These are phyloP conservation scores for Mycosarcoma mackinlayi DNA, from an alignment of 1,284 basidiomycete genomes.

Conservation along the genomic window DNA sequence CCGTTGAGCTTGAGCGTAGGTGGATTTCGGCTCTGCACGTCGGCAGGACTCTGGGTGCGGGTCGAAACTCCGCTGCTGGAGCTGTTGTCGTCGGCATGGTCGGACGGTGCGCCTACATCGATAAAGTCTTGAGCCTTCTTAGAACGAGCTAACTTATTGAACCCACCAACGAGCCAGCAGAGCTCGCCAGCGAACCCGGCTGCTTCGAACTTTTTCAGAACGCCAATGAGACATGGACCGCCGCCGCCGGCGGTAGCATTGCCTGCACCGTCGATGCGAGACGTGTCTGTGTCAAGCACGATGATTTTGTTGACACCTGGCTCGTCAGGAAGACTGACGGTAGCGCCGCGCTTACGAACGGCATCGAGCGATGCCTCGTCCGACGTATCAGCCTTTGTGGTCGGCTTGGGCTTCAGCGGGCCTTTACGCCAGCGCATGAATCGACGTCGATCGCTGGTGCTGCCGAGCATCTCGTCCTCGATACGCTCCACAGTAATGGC, in stretches of 20 bases:
- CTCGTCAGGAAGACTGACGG: slow-evolving; percentile 34
- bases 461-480: slow-evolving; percentile 61
- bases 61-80: neutral
- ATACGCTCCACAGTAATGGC: slow-evolving; percentile 63
- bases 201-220: slow-evolving; percentile 65
- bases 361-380: slow-evolving; percentile 20
- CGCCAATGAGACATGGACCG: slow-evolving; percentile 60
- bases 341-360: slow-evolving; percentile 26
- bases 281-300: slow-evolving; percentile 63
- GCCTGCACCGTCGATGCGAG: slow-evolving; percentile 51
- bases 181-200: slow-evolving; percentile 62
- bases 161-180: slow-evolving; percentile 66
- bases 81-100: slow-evolving; percentile 1
- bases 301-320: slow-evolving; percentile 57
- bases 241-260: slow-evolving; percentile 62
- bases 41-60: neutral
- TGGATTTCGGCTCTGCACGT: slow-evolving; percentile 11
- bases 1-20: slow-evolving; percentile 34
- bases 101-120: slow-evolving; percentile 24
- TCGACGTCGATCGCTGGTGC: slow-evolving; percentile 37
- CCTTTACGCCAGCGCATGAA: slow-evolving; percentile 58
- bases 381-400: slow-evolving; percentile 9
- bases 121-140: slow-evolving; percentile 31
- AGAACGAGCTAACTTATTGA: slow-evolving; percentile 49
- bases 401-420: slow-evolving; percentile 26